phyloP scores from a whole-genome alignment of 441 rosid species.

The Jatropha podagrica region DNA sequence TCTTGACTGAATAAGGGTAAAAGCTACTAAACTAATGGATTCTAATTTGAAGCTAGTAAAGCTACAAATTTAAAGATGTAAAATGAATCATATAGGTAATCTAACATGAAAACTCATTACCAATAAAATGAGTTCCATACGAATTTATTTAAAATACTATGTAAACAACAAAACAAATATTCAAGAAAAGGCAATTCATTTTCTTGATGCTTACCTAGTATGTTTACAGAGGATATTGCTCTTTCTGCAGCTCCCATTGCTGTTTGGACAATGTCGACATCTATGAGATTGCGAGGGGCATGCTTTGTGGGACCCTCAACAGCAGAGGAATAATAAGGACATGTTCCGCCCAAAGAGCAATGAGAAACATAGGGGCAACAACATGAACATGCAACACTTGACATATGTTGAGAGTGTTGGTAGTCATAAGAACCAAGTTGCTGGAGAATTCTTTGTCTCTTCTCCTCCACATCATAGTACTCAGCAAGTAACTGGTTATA shows the following conservation, averaged over 20 bases:
- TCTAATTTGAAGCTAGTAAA: too few relatives aligned
- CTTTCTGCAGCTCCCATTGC: conserved; percentile 56
- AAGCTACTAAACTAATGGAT: too few relatives aligned
- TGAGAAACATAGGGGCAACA: conserved; percentile 47
- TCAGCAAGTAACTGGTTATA: conserved; percentile 47
- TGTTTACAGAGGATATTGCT: conserved; percentile 49
- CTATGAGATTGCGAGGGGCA: conserved; percentile 1
- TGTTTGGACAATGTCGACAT: conserved; percentile 38
- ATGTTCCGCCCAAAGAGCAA: conserved; percentile 30
- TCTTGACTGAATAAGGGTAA: too few relatives aligned
- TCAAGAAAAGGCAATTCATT: too few relatives aligned
- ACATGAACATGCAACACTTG: conserved; percentile 32
- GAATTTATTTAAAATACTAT: too few relatives aligned
- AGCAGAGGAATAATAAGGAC: conserved; percentile 22
- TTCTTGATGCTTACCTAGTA: conserved; percentile 29
- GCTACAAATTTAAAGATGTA: too few relatives aligned
- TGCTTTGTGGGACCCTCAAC: conserved; percentile 22
- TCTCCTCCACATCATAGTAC: conserved; percentile 65
- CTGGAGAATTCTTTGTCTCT: conserved; percentile 49
- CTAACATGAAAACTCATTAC: too few relatives aligned
- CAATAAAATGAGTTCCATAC: too few relatives aligned
- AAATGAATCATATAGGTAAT: too few relatives aligned
- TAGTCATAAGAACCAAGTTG: conserved; percentile 40
- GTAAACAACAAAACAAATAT: too few relatives aligned
- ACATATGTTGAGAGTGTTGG: conserved; percentile 25